A percentile compares a stretch with the other conserved stretches of the same genome.
Evolutionary conservation across 2,329 filamentous ascomycete species (phyloP).

Genomic region (Ciborinia camelliae): DNA sequence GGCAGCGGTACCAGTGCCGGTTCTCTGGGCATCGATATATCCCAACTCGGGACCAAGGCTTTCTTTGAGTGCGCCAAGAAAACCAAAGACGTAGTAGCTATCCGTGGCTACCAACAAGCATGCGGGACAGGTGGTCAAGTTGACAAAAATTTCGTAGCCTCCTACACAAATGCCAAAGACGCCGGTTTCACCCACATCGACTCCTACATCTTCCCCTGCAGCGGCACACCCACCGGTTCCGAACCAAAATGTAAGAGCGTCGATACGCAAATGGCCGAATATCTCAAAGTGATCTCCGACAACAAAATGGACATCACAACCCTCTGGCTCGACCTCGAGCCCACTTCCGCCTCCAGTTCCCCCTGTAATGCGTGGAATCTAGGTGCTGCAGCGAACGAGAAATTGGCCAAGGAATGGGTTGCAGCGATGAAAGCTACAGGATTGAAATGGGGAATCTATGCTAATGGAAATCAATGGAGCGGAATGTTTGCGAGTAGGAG

Average conservation of each 20-base stretch:
- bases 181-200: constrained; percentile 28
- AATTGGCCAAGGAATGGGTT: constrained; percentile 30
- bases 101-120: constrained; percentile 26
- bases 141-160: constrained; percentile 24
- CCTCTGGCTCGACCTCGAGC: constrained; percentile 33
- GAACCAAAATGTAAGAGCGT: constrained; percentile 28
- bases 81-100: constrained; percentile 23
- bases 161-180: constrained; percentile 27
- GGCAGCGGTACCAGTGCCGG: constrained; percentile 12
- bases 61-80: constrained; percentile 26
- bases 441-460: constrained; percentile 32
- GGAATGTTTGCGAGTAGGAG: constrained; percentile 27
- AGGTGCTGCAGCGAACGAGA: constrained; percentile 24
- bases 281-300: constrained; percentile 24
- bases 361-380: constrained; percentile 32
- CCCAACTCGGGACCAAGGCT: constrained; percentile 9
- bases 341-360: constrained; percentile 16
- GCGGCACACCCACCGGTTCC: constrained; percentile 26
- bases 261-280: constrained; percentile 27
- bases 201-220: constrained; percentile 33
- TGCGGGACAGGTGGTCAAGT: constrained; percentile 28
- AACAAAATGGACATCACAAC: constrained; percentile 25
- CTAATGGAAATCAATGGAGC: constrained; percentile 33
- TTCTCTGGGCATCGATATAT: constrained; percentile 24
- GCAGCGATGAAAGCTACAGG: constrained; percentile 24